A percentile compares a stretch with the other conserved stretches of the same genome.
phyloP scores from a whole-genome alignment of 345 rosid species.

The Litchi chinensis region DNA sequence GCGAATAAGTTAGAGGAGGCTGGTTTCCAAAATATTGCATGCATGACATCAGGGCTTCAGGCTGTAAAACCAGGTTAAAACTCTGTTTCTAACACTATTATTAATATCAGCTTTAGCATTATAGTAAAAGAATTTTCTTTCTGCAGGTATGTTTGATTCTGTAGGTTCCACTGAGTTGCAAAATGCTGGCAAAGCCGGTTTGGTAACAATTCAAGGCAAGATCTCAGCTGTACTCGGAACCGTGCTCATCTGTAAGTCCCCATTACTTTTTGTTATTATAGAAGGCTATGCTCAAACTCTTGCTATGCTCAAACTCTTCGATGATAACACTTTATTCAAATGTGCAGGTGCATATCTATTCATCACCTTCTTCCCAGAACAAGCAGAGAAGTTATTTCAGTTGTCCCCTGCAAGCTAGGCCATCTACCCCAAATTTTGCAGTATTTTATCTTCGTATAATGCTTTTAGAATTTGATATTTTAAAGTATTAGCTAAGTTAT shows the following conservation, averaged over 20 bases:
- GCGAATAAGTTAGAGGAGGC: conserved; percentile 73
- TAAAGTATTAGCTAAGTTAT: not conserved
- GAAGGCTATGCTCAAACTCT: not conserved
- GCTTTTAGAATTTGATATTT: conserved; percentile 2
- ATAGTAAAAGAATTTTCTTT: not conserved
- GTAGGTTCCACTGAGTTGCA: conserved; percentile 71
- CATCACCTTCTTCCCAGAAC: conserved; percentile 84
- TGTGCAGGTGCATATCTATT: conserved; percentile 85
- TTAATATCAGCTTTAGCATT: not conserved
- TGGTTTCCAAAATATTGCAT: conserved; percentile 73
- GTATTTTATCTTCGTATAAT: not conserved
- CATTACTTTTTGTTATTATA: not conserved
- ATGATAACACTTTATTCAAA: not conserved
- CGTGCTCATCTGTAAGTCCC: conserved; percentile 79
- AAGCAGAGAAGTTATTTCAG: conserved; percentile 74
- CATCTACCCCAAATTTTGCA: conserved; percentile 21
- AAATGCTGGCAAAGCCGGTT: conserved; percentile 92
- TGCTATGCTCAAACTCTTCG: not conserved
- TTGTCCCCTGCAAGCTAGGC: conserved; percentile 54
- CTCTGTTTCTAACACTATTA: not conserved
- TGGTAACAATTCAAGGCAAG: conserved; percentile 84
- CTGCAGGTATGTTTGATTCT: conserved; percentile 75
- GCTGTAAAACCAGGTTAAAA: conserved; percentile 76
- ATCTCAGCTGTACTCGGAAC: conserved; percentile 94
- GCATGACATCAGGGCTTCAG: conserved; percentile 87